Evolutionary conservation across 257 asterid species (phyloP).

Genomic region (Gardenia jasminoides): DNA sequence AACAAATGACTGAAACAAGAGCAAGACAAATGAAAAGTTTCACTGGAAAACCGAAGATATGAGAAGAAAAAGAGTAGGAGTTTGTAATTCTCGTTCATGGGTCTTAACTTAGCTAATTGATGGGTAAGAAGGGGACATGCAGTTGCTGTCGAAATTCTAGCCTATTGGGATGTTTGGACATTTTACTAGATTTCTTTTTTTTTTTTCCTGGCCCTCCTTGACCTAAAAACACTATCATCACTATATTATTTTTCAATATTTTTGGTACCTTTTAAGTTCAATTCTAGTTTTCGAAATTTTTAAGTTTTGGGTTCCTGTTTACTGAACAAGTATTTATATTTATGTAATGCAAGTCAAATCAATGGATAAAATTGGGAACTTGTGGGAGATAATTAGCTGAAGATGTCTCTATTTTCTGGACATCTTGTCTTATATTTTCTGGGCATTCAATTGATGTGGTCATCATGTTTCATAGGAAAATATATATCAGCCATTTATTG

Average conservation of each 20-base stretch:
- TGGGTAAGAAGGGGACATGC: no score
- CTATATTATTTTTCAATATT: neutral
- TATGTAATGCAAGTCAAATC: neutral
- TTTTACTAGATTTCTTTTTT: neutral
- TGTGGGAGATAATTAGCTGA: neutral
- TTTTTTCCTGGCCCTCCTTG: neutral
- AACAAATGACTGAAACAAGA: no score
- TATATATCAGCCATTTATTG: neutral
- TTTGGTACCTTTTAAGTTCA: neutral
- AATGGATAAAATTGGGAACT: neutral
- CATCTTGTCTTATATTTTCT: neutral
- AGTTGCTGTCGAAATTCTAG: neutral
- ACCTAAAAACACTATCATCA: neutral
- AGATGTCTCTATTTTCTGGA: neutral
- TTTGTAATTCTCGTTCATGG: no score
- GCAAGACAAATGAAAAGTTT: no score
- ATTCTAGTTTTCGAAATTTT: neutral
- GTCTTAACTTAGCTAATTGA: no score
- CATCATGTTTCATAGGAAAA: neutral
- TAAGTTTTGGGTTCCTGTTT: neutral
- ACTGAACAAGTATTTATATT: neutral
- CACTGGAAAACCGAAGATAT: no score
- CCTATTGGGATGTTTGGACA: neutral
- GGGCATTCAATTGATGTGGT: neutral
- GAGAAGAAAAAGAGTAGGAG: no score